Evolutionary conservation across 1,139 yeast species (phyloP).

Genomic region (Sugiyamaella japonica): DNA sequence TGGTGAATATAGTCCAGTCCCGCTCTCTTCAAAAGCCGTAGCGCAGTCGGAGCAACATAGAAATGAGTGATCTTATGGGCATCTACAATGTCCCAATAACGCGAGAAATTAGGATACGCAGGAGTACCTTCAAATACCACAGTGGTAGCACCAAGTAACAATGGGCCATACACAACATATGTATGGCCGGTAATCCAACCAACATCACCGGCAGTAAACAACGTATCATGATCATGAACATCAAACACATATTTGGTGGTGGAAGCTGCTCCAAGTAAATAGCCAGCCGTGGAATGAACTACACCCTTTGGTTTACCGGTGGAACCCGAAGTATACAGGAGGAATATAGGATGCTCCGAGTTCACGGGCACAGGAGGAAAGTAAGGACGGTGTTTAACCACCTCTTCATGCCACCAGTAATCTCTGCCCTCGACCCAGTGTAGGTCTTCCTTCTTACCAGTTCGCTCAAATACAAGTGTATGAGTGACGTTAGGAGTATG

Average conservation of each 20-base stretch:
- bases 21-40: conserved; percentile 78
- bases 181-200: conserved; percentile 99
- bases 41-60: conserved; percentile 88
- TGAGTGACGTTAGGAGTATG: conserved; percentile 77
- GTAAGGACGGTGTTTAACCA: conserved; percentile 77
- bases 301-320: conserved; percentile 99
- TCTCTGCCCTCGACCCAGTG: conserved; percentile 81
- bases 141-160: conserved; percentile 82
- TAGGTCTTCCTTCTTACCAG: conserved; percentile 50
- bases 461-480: conserved; percentile 82
- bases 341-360: conserved; percentile 89
- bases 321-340: conserved; percentile 93
- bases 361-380: conserved; percentile 84
- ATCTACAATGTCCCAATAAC: conserved; percentile 92
- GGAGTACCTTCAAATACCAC: conserved; percentile 96
- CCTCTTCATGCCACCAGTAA: conserved; percentile 89
- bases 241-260: conserved; percentile 93
- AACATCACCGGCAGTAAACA: conserved; percentile 98
- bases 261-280: conserved; percentile 87
- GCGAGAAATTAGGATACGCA: conserved; percentile 91
- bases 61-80: conserved; percentile 75
- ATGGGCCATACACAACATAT: conserved; percentile 91
- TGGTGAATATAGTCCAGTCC: conserved; percentile 66
- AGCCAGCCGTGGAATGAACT: conserved; percentile 92
- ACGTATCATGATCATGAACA: conserved; percentile 81